Evolutionary conservation across 441 rosid species (phyloP), one percentile per base, ranked within the genome.

Genomic region (Aleurites moluccanus): DNA sequence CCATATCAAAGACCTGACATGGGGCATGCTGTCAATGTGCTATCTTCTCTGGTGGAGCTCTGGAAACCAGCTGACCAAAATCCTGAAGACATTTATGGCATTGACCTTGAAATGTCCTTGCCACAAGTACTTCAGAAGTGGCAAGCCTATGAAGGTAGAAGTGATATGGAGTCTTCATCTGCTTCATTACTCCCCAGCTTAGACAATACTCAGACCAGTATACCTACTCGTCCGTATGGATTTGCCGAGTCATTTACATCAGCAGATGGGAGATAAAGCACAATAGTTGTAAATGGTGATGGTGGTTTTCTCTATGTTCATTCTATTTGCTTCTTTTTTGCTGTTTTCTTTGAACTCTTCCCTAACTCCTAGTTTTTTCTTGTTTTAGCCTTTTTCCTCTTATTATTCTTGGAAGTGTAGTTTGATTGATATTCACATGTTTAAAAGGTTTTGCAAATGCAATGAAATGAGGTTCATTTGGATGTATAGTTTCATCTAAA

Each of bases 1-100:
- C 97, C 99, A 63, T 80, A 85, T 84, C 97, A 92, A 79, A 83
- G 99, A 80, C 99, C 99, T 0, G 98, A 93, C 79, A 91, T 95
- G 97, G 89, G 93, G 65, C 96, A 93, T 60, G 88, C 84, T 0
- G 99, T 95, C 0, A 93, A 89, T 55, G 98, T 90, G 20, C 84
- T 95, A 3, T 89, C 97, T 21, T 89, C 97, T 28, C 81, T 93
- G 10, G 92, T 90, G 1, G 95, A 91, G 82, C 86, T 88, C 53
- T 93, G 98, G 99, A 91, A 88, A 83, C 98, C 98, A 0, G 52
- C 89, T 0, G 92, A 91, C 78, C 83, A 83, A 0, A 88, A 89
- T 69, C 73, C 90, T 0, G 97, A 94, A 67, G 96, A 94, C 76
- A 75, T 87, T 10, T 88, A 82, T 68, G 98, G 97, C n/a, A 91